These are phyloP conservation scores for Talaromyces piceae DNA, from an alignment of 2,329 filamentous ascomycete genomes.

Conservation along the genomic window DNA sequence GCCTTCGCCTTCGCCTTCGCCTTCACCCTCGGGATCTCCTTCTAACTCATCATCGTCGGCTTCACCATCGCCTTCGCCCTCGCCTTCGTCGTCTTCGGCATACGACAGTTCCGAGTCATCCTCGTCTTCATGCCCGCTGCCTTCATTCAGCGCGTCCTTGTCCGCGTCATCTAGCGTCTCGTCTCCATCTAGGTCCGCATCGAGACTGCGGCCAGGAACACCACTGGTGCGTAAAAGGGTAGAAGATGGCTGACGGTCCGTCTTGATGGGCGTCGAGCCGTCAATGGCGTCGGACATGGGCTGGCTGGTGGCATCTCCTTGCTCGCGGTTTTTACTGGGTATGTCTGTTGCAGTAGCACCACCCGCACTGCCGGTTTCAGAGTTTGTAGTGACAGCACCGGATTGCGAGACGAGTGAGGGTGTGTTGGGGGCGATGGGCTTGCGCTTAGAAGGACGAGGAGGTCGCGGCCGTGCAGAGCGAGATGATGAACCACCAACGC, in stretches of 20 bases:
- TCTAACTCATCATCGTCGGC: slow-evolving; percentile 18
- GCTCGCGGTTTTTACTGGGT: slow-evolving; percentile 3
- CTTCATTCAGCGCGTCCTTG: slow-evolving; percentile 31
- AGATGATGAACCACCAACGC: slow-evolving; percentile 6
- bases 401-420: slow-evolving; percentile 5
- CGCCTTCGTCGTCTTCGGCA: slow-evolving; percentile 14
- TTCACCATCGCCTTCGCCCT: slow-evolving; percentile 15
- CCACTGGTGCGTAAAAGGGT: background rate
- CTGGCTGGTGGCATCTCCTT: background rate
- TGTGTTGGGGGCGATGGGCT: slow-evolving; percentile 4
- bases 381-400: too few species aligned
- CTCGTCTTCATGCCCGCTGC: slow-evolving; percentile 29
- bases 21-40: too few species aligned
- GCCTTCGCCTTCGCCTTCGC: slow-evolving; percentile 4
- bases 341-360: slow-evolving; percentile 13
- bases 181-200: slow-evolving; percentile 24
- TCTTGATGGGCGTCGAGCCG: background rate
- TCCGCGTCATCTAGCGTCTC: slow-evolving; percentile 30
- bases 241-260: background rate
- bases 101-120: slow-evolving; percentile 12
- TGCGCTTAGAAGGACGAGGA: slow-evolving; percentile 10
- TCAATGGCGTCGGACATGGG: background rate
- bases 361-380: too few species aligned
- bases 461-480: slow-evolving; percentile 7
- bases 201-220: background rate